Base-by-base conservation (phyloP, 495 filamentous ascomycete species). In the Thermothielavioides terrestris region DNA sequence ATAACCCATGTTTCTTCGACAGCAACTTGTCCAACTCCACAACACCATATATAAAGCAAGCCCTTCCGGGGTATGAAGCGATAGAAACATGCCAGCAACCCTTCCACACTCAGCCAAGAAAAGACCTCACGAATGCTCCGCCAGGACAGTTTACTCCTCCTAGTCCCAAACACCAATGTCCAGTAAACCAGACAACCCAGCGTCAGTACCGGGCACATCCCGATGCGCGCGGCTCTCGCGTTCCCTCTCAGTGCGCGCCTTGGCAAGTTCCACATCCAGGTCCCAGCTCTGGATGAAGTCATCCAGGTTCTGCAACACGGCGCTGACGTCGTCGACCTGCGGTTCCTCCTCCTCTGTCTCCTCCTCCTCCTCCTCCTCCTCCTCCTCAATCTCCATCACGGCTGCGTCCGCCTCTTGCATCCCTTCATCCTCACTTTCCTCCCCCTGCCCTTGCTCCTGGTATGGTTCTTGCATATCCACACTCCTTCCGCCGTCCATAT, bases 281-380 rank as follows among this genome's bases (percentile, higher is more conserved):
- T 75, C 65, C 67, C 66, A 72, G 17, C 48, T 53, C 8, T 59
- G 58, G 6, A 75, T 44, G 38, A 72, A 74, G 6, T 74, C 65
- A 41, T 64, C 59, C 12, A 75, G 41, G 46, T 75, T 68, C 10
- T 66, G 55, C 53, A 75, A 45, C 0, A 75, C 69, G 2, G 55
- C 68, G 0, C 56, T 64, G 17, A 75, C 72, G 38, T 72, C 67
- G 35, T 75, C 72, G 0, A 56, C 39, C 23, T n/a, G 32, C 11
- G n/a, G 14, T 6, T 54, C 42, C 23, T 39, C 48, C n/a, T 61
- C 55, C 25, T 42, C 43, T 15, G 18, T 11, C 17, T 50, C 23
- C 25, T 49, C 47, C 1, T 2, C 20, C n/a, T 30, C 22, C n/a
- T 18, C 42, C 11, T 42, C 27, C 2, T 25, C 41, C 6, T 26